These are phyloP conservation scores for Lactifluus hygrophoroides DNA, from an alignment of 768 basidiomycete genomes.

Conservation along the genomic window DNA sequence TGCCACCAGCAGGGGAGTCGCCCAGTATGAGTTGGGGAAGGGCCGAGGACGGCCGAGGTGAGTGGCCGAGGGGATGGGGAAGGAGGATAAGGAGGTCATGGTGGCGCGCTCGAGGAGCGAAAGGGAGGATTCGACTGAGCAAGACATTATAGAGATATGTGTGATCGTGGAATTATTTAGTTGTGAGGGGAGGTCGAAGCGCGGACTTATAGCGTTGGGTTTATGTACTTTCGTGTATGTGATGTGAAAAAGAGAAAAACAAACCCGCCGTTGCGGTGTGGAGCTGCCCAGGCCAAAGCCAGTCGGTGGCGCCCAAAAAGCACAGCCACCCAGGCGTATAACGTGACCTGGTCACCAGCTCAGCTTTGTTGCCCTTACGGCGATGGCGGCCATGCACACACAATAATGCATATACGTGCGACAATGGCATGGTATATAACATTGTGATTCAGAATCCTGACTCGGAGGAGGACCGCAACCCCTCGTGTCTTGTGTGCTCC, in stretches of 20 bases:
- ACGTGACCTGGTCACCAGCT: too few species aligned
- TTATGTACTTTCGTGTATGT: background rate
- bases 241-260: background rate
- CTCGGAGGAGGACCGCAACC: background rate
- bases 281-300: background rate
- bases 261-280: too few species aligned
- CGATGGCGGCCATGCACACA: background rate
- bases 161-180: background rate
- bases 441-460: too few species aligned
- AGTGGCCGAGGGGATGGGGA: background rate
- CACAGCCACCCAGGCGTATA: constrained; percentile 2
- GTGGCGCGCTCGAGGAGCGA: background rate
- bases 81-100: background rate
- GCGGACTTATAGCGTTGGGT: background rate
- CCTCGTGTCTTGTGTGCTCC: too few species aligned
- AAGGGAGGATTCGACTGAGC: background rate
- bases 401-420: background rate
- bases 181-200: background rate
- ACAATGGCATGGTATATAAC: background rate
- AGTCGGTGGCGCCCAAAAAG: background rate
- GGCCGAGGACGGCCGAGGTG: constrained; percentile 36
- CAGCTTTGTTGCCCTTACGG: background rate
- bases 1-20: constrained; percentile 59
- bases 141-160: background rate
- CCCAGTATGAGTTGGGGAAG: constrained; percentile 84